Evolutionary conservation across 805 yeast species (phyloP), one percentile per base, ranked within the genome.

Genomic region (Isabelozyma heimii): DNA sequence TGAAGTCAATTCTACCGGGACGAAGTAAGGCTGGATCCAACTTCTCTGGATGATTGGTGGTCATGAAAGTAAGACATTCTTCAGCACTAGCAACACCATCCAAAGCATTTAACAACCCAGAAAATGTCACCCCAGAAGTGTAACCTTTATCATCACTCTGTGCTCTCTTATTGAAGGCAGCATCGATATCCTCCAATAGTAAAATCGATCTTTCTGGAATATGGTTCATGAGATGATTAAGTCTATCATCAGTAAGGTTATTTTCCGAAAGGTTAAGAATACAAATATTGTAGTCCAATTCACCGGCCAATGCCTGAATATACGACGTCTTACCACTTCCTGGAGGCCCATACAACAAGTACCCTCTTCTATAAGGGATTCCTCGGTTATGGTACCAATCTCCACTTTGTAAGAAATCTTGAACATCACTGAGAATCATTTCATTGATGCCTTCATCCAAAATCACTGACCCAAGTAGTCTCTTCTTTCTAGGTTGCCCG

Each of bases 61-160:
- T 94, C 99, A 94, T 94, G 67, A 94, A 94, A 0, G 97, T 92
- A 33, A 94, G 78, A 42, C 97, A 87, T 62, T 94, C 98, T 62
- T 94, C 99, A 1, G 97, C 96, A 27, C 97, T 89, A 3, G 98
- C 94, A 14, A 94, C 98, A 43, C 99, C 99, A 66, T 94, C 99
- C 43, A 94, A 74, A 0, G 99, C 97, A 63, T 94, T 94, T 51
- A 94, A 72, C 42, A 94, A 74, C 0, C 99, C 99, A 48, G 97
- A 89, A 61, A 94, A 94, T 2, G 99, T 94, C 12, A 94, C 97
- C 15, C 97, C 97, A 0, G 96, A 83, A 20, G 78, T 75, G 63
- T 75, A 91, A 0, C 97, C 97, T 55, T 82, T 77, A 15, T 90
- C 97, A 7, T 76, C 80, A 2, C 83, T 73, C 60, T 89, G 96